phyloP scores from a whole-genome alignment of 1,284 basidiomycete genomes.

The Tilletiaria anomala region DNA sequence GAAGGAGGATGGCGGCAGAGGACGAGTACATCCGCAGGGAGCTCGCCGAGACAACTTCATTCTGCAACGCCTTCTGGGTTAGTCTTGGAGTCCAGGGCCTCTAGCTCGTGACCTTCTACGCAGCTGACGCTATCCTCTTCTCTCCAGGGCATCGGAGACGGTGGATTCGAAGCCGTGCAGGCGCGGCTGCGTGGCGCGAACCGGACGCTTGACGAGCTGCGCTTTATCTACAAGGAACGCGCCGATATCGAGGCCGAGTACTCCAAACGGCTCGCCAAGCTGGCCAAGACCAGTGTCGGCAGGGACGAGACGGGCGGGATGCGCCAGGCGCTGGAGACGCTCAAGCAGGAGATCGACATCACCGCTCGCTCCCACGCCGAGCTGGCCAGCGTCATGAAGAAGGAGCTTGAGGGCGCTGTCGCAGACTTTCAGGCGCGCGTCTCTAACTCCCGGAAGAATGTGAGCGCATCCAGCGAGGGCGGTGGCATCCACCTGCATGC shows the following conservation, averaged over 20 bases:
- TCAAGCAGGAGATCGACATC: conserved; percentile 68
- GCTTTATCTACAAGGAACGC: conserved; percentile 74
- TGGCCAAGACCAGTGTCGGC: conserved; percentile 64
- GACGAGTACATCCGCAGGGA: no score
- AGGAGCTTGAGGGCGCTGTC: conserved; percentile 54
- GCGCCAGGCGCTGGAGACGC: conserved; percentile 52
- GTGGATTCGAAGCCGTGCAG: conserved; percentile 77
- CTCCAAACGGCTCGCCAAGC: conserved; percentile 66
- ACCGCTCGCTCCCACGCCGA: conserved; percentile 58
- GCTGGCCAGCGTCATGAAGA: conserved; percentile 59
- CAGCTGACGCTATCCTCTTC: no score
- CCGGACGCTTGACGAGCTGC: conserved; percentile 77
- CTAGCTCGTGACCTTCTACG: no score
- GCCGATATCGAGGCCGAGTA: conserved; percentile 87
- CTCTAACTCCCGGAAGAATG: conserved; percentile 1
- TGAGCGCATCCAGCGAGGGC: conserved; percentile 8
- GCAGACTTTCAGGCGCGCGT: conserved; percentile 19
- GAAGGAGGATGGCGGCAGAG: no score
- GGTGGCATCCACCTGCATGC: no score
- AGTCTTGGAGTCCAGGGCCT: no score
- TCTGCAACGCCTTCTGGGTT: no score
- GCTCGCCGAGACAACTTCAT: no score
- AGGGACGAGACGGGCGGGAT: conserved; percentile 74
- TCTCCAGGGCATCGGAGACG: conserved; percentile 45
- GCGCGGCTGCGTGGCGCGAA: conserved; percentile 68